Percentiles rank a stretch among this genome's conserved stretches.
Evolutionary conservation across 2,329 filamentous ascomycete genomes (phyloP).

Genomic region (Aquanectria penicillioides): DNA sequence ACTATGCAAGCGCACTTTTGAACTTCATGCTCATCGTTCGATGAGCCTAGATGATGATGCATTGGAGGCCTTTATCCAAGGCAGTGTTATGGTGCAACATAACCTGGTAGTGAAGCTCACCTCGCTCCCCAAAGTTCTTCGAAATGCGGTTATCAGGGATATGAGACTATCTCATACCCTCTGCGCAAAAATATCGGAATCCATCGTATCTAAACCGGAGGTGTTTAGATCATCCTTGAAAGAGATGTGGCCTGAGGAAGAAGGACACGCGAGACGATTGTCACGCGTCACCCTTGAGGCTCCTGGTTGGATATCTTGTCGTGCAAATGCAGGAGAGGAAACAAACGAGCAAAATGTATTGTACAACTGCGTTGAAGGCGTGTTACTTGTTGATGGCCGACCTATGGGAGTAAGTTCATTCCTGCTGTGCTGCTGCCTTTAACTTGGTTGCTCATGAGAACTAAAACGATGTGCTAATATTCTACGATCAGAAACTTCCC

Average conservation of each 20-base stretch:
- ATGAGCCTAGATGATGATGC: conserved; percentile 18
- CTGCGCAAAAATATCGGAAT: conserved; percentile 9
- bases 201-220: conserved; percentile 23
- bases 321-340: conserved; percentile 15
- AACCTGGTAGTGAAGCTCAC: conserved; percentile 38
- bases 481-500: conserved; percentile 64
- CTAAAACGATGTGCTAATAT: too few relatives aligned
- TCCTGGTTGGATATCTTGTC: conserved; percentile 30
- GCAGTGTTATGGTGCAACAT: conserved; percentile 37
- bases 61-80: conserved; percentile 34
- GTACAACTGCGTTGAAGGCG: conserved; percentile 45
- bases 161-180: conserved; percentile 35
- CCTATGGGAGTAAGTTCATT: conserved; percentile 39
- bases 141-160: conserved; percentile 33
- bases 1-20: conserved; percentile 58
- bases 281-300: background rate
- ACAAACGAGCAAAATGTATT: conserved; percentile 33
- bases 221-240: conserved; percentile 29
- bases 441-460: background rate
- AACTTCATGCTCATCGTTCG: conserved; percentile 8
- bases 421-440: background rate
- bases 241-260: conserved; percentile 36
- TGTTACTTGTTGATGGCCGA: conserved; percentile 47
- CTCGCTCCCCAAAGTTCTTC: conserved; percentile 26
- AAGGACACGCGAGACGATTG: conserved; percentile 25